These are phyloP conservation scores for Saccharomycopsis sp. DNA, from an alignment of 805 yeast genomes.

Conservation along the genomic window DNA sequence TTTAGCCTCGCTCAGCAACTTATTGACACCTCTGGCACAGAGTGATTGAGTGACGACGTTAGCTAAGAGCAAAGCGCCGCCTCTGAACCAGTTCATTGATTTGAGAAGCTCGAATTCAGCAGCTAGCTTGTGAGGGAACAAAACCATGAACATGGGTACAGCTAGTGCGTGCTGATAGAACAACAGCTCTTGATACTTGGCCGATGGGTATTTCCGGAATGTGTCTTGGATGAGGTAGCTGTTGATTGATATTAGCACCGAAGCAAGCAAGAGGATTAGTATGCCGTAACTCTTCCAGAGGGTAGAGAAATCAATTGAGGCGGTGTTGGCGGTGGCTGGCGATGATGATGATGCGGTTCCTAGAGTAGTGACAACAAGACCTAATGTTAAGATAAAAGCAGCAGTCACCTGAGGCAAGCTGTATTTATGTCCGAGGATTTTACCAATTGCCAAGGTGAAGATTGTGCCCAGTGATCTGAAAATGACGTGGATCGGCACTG, in stretches of 20 bases:
- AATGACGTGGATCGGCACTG: constrained; percentile 62
- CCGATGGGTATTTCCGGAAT: constrained; percentile 33
- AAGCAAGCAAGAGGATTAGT: constrained; percentile 37
- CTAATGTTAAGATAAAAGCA: constrained; percentile 45
- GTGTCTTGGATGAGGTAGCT: constrained; percentile 52
- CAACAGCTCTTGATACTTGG: constrained; percentile 52
- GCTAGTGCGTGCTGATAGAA: constrained; percentile 55
- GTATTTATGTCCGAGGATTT: constrained; percentile 40
- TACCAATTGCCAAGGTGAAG: constrained; percentile 53
- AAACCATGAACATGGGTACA: constrained; percentile 43
- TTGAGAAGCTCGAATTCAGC: not conserved
- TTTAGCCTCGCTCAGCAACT: constrained; percentile 47
- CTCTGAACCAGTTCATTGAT: constrained; percentile 23
- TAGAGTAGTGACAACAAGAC: constrained; percentile 41
- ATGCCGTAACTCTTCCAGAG: constrained; percentile 29
- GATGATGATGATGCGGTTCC: constrained; percentile 6
- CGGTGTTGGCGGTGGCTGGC: not conserved
- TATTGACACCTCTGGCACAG: constrained; percentile 65
- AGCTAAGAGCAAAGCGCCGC: constrained; percentile 28
- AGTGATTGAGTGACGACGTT: constrained; percentile 50
- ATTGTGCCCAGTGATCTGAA: constrained; percentile 60
- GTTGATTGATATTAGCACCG: constrained; percentile 47
- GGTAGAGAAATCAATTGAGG: not conserved
- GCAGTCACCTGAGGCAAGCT: constrained; percentile 39
- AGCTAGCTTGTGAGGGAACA: constrained; percentile 25